These are phyloP conservation scores for Aspergillus sp. DNA, from an alignment of 2,329 filamentous ascomycete species.

Conservation along the genomic window DNA sequence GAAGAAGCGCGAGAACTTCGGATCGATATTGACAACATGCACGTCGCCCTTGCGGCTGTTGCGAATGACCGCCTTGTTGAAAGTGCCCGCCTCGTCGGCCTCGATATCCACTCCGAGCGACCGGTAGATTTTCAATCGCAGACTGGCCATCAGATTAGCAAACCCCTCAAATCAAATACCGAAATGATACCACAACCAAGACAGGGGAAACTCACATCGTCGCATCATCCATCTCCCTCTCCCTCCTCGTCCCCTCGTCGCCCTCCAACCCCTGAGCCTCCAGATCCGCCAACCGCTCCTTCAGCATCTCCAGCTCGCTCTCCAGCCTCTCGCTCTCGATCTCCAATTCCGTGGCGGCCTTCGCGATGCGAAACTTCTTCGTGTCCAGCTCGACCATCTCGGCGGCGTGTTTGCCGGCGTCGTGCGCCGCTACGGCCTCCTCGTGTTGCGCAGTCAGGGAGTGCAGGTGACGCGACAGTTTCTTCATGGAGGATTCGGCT, in stretches of 20 bases:
- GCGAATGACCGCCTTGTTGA: constrained; percentile 78
- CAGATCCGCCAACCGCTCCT: constrained; percentile 73
- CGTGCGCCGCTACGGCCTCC: constrained; percentile 73
- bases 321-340: constrained; percentile 93
- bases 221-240: constrained; percentile 52
- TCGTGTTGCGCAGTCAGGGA: constrained; percentile 73
- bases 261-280: constrained; percentile 87
- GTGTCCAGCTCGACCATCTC: constrained; percentile 87
- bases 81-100: constrained; percentile 75
- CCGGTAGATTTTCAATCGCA: constrained; percentile 88
- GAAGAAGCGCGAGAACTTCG: constrained; percentile 86
- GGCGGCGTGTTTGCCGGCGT: constrained; percentile 74
- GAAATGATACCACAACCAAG: neutral
- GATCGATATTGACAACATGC: constrained; percentile 90
- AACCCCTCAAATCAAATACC: constrained; percentile 4
- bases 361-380: constrained; percentile 92
- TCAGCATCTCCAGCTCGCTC: constrained; percentile 72
- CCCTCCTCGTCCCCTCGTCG: constrained; percentile 50
- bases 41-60: constrained; percentile 88
- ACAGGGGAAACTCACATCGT: constrained; percentile 37
- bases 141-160: constrained; percentile 37
- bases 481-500: constrained; percentile 65
- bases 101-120: constrained; percentile 89
- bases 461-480: constrained; percentile 72
- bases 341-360: constrained; percentile 82